These are phyloP conservation scores for Irpex sp. DNA, from an alignment of 1,284 basidiomycete genomes.

Conservation along the genomic window DNA sequence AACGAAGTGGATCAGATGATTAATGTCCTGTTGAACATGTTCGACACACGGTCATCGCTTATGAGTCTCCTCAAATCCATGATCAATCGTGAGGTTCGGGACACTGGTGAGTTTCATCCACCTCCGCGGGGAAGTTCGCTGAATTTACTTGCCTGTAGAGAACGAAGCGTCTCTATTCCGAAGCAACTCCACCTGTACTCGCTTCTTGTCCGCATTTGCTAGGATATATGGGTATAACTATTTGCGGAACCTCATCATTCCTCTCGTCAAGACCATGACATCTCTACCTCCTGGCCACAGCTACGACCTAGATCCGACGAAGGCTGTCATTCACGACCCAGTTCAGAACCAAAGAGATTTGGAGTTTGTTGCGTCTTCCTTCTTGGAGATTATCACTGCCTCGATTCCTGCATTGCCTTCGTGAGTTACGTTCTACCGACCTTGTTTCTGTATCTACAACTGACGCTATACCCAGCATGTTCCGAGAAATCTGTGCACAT, in stretches of 20 bases:
- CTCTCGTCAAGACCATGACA: conserved; percentile 73
- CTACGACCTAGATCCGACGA: conserved; percentile 78
- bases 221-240: conserved; percentile 88
- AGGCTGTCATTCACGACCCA: conserved; percentile 58
- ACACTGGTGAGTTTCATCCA: conserved; percentile 51
- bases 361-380: conserved; percentile 70
- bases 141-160: conserved; percentile 37
- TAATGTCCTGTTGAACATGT: conserved; percentile 82
- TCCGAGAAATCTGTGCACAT: conserved; percentile 85
- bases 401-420: conserved; percentile 73
- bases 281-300: conserved; percentile 70
- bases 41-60: conserved; percentile 75
- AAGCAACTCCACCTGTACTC: conserved; percentile 81
- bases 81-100: conserved; percentile 80
- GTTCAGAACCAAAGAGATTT: conserved; percentile 71
- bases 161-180: conserved; percentile 81
- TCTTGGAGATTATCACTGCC: conserved; percentile 72
- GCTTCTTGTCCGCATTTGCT: conserved; percentile 83
- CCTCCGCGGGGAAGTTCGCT: not conserved
- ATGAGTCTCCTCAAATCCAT: conserved; percentile 77
- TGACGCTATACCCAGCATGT: conserved; percentile 54
- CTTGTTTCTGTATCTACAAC: not conserved
- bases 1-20: conserved; percentile 81
- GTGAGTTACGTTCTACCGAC: conserved; percentile 41
- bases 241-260: conserved; percentile 72